Conservation (phyloP, 2,329 filamentous ascomycete genomes). For the Aspergillus tamarii region DNA sequence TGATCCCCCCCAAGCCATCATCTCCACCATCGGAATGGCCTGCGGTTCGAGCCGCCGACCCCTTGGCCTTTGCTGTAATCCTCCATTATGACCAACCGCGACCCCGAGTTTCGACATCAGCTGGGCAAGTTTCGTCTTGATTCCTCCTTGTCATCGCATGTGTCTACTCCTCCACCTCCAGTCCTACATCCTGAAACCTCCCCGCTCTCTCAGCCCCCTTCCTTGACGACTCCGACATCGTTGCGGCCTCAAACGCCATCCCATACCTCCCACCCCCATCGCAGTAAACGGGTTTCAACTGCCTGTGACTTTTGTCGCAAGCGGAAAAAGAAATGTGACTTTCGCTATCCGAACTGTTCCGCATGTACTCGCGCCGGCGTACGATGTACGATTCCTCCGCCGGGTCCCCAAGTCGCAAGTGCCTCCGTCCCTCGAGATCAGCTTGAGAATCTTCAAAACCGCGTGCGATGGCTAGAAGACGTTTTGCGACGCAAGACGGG, state of each 20-base stretch:
- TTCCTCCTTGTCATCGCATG: conserved; percentile 11
- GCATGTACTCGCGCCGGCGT: conserved; percentile 45
- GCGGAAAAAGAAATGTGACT: conserved; percentile 47
- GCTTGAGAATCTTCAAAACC: conserved; percentile 43
- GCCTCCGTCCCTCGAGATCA: conserved; percentile 44
- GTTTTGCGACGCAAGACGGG: conserved; percentile 40
- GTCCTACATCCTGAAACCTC: conserved; percentile 5
- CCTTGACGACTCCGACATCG: conserved; percentile 14
- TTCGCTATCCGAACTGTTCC: conserved; percentile 45
- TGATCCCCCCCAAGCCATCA: neutral
- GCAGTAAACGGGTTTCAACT: conserved; percentile 43
- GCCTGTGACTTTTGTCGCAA: conserved; percentile 47
- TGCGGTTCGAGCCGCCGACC: conserved; percentile 34
- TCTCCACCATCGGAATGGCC: conserved; percentile 28
- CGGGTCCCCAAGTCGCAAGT: conserved; percentile 41
- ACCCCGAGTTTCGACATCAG: conserved; percentile 28
- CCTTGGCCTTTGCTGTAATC: conserved; percentile 19
- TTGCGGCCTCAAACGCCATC: conserved; percentile 11
- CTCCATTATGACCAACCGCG: conserved; percentile 26
- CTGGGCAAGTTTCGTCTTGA: conserved; percentile 29
- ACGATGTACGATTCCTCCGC: conserved; percentile 43
- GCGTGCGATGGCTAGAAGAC: conserved; percentile 44
- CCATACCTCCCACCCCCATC: conserved; percentile 17
- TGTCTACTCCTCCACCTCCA: neutral
- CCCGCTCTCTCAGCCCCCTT: conserved; percentile 11